Base-by-base conservation (phyloP, 148 eudicot genomes). In the Limonium bicolor region DNA sequence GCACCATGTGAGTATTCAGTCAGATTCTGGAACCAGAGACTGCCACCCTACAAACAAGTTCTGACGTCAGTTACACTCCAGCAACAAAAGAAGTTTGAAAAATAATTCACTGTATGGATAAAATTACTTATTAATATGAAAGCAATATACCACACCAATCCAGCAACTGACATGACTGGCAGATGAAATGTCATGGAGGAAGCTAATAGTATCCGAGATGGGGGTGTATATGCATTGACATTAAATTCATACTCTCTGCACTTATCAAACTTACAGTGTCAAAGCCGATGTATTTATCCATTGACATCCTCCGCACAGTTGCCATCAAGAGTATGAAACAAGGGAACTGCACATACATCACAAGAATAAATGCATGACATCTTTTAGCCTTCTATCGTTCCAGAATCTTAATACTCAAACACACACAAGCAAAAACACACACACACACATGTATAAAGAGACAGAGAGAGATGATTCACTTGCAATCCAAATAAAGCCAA, bases 11-110 rank as follows among this genome's bases (percentile, higher is more conserved):
- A 65, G 47, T 56, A 56, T 51, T 70, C 87, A 46, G 77, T 77
- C 87, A 90, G 63, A 65, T 90, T 70, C 56, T 72, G 82, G 61
- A 90, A 84, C 97, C 97, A 90, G 27, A 90, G 51, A 48, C 56
- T 46, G 48, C 97, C 97, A 17, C 95, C 97, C 97, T 90, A 73
- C 59, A 72, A 38, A 25, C 30, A 13, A 26, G 7, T 13, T 22
- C 25, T 19, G 20, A n/a, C 20, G 0, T 12, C 13, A 20, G 44
- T 15, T 40, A 40, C 10, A 37, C 6, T 40, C 44, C 20, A 20
- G 19, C 43, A 39, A 19, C 21, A 23, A 20, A 40, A 15, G 25
- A 20, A 19, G 8, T 21, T 21, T 10, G 20, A 15, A 15, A 36
- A 15, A 5, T 21, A 15, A 36, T n/a, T n/a, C n/a, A n/a, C n/a